phyloP scores from a whole-genome alignment of 495 filamentous ascomycete species.

The Staphylotrichum longicolle region DNA sequence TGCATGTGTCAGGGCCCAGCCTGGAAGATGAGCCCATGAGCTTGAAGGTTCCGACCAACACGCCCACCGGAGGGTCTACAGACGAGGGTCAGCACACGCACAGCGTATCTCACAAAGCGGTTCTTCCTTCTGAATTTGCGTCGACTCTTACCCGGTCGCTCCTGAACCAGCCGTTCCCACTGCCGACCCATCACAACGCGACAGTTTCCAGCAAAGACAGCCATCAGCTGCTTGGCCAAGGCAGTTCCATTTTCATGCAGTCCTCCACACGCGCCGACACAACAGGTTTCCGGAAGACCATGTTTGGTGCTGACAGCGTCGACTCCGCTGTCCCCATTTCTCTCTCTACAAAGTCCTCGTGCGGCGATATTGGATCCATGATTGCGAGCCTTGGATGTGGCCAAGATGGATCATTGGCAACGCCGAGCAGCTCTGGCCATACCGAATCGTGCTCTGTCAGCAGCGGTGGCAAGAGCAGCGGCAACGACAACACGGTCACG shows the following conservation, averaged over 20 bases:
- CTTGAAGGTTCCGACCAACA: constrained; percentile 43
- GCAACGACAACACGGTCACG: constrained; percentile 12
- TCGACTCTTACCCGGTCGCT: constrained; percentile 44
- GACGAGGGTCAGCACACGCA: constrained; percentile 18
- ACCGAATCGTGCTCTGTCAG: background rate
- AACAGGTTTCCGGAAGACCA: constrained; percentile 34
- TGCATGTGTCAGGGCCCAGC: constrained; percentile 36
- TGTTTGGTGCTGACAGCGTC: constrained; percentile 20
- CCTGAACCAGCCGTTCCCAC: constrained; percentile 44
- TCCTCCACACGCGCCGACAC: constrained; percentile 25
- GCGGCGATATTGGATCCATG: constrained; percentile 14
- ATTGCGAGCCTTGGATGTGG: background rate
- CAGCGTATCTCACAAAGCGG: constrained; percentile 6
- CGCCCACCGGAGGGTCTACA: constrained; percentile 29
- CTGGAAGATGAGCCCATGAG: constrained; percentile 34
- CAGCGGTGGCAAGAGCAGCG: background rate
- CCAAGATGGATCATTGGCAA: background rate
- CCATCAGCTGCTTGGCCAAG: background rate
- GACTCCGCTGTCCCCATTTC: background rate
- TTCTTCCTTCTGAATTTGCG: constrained; percentile 36
- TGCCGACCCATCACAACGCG: constrained; percentile 32
- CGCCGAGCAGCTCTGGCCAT: background rate
- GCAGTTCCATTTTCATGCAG: constrained; percentile 15
- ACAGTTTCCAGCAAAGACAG: background rate
- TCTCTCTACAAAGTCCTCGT: background rate